Base-by-base conservation (phyloP, 768 basidiomycete species). In the Naematelia encephala region DNA sequence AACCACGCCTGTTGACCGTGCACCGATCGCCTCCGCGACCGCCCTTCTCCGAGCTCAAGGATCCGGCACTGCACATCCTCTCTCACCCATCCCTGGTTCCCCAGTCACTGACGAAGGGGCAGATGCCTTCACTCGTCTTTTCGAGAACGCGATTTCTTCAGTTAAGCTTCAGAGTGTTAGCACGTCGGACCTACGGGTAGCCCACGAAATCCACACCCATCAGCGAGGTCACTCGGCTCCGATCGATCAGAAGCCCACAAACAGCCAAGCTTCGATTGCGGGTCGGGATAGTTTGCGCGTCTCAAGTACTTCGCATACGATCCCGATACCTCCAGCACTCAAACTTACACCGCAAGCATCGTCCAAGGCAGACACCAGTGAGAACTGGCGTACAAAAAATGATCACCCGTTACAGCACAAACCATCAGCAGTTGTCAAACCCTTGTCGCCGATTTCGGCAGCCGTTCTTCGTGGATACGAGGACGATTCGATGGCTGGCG, bases 351-450 rank as follows among this genome's bases (percentile, higher is more conserved):
- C 16, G 34, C 34, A 39, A 8, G 34, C 34, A 8, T 39, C 34
- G 34, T 39, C 34, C 49, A 73, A 73, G 51, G 71, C 71, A 2
- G 71, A 73, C 52, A 56, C 59, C 14, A 73, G 71, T 47, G 60
- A 29, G 14, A 70, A 73, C 42, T 73, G 71, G 71, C 43, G 67
- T 4, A 46, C 51, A 10, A 39, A n/a, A 3, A 11, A 21, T 13
- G 47, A 53, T 28, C 22, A 56, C 12, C 45, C 53, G 19, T 45
- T 34, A 42, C 44, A 56, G 57, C 43, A 57, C 22, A 39, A 16
- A 39, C 16, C 16, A 39, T 39, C 34, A 39, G 34, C 34, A 39
- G 34, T 39, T 39, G 34, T 39, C 34, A 39, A 39, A 8, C 8
- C 8, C 34, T 39, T 39, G 34, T 39, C 34, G 16, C 34, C 34